phyloP scores from a whole-genome alignment of 441 rosid species.

The Adansonia rubrostipa region DNA sequence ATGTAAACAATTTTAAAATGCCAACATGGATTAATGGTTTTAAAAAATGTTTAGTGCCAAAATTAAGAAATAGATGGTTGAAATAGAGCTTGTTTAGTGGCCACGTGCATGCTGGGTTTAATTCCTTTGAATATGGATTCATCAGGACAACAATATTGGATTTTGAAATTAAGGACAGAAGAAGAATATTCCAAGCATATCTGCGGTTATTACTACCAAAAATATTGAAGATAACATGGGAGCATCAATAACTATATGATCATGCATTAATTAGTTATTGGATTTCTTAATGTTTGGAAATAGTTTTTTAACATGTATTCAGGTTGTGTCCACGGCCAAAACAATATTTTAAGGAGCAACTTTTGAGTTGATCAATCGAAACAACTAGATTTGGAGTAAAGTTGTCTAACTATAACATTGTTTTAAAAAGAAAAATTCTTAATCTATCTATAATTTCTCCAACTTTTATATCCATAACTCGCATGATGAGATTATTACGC shows the following conservation, averaged over 20 bases:
- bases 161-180: background rate
- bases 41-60: background rate
- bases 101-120: slow-evolving; percentile 7
- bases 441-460: too few species aligned
- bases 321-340: background rate
- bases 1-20: background rate
- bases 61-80: slow-evolving; percentile 1
- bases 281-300: background rate
- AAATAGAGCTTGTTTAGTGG: slow-evolving; percentile 4
- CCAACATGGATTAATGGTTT: background rate
- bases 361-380: background rate
- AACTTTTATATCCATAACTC: too few species aligned
- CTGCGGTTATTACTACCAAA: background rate
- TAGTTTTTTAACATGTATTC: background rate
- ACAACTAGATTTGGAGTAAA: background rate
- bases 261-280: background rate
- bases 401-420: background rate
- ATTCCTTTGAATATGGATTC: background rate
- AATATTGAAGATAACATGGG: background rate
- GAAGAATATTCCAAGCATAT: background rate
- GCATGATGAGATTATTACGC: too few species aligned
- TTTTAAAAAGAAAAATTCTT: background rate
- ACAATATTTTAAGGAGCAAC: background rate
- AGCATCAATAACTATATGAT: background rate
- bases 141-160: background rate